Base-by-base conservation (phyloP, 2,329 filamentous ascomycete genomes). In the Bipolaris zeicola region DNA sequence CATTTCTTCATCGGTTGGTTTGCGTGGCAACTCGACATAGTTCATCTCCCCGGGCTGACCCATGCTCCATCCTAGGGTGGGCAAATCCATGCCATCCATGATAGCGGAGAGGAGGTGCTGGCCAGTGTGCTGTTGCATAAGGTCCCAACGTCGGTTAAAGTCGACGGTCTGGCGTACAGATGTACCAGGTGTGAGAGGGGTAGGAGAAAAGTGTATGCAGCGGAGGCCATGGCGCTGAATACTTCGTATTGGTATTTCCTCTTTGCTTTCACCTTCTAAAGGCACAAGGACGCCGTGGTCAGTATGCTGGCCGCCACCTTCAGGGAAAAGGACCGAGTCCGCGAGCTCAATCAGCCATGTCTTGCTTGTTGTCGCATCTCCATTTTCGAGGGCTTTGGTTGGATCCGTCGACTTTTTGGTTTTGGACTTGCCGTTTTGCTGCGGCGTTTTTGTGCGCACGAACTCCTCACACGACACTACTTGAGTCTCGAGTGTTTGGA, bases 121-220 rank as follows among this genome's bases (percentile, higher is more conserved):
- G 16, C 71, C 71, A 2, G 71, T 74, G 46, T 74, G 71, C 38
- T 74, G 71, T 52, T 74, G 71, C 71, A 74, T 74, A 36, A 69
- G 66, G 38, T 73, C 70, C 68, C 69, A 73, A 43, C 70, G 64
- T 10, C 71, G 65, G 3, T 59, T 43, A 45, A 70, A 73, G 45
- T 72, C 63, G 44, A 74, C 62, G 4, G 60, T 62, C 55, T 74
- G 71, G 10, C 53, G 60, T 3, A 74, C 69, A 16, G 55, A 54
- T 5, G 65, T 72, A 84, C 93, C 43, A 90, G 94, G 0, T 81
- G 96, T 20, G 92, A 96, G 86, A 89, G 92, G 13, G 94, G 92
- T 69, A 90, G 93, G 41, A 94, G 93, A 94, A 89, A 89, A 26
- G 89, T 89, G 0, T 71, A 91, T 61, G 80, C 87, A 61, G 80